Percentiles rank a stretch among this genome's conserved stretches.
These are phyloP conservation scores for Globisporangium paddicum DNA, from an alignment of 352 stramenopile species.

Conservation along the genomic window DNA sequence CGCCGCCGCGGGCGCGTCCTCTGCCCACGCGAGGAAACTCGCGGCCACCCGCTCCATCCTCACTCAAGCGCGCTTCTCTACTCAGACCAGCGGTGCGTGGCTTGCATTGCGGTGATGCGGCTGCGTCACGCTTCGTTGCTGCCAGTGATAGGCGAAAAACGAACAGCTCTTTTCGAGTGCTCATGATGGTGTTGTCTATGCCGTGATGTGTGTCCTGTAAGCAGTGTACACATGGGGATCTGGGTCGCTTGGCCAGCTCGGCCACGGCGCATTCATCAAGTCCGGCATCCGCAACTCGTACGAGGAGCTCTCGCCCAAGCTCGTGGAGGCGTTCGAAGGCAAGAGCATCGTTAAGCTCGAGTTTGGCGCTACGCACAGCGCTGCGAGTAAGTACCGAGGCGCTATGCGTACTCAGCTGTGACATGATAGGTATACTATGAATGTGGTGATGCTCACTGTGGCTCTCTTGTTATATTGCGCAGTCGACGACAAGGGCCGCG, in stretches of 20 bases:
- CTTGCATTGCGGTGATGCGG: neutral
- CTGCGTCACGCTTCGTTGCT: neutral
- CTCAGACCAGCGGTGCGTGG: constrained; percentile 59
- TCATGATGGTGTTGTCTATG: too few species aligned
- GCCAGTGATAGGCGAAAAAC: neutral
- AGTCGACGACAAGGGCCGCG: constrained; percentile 66
- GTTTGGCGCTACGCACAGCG: constrained; percentile 74
- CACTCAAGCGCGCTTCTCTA: constrained; percentile 31
- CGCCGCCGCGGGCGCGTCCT: constrained; percentile 9
- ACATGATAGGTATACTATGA: constrained; percentile 6
- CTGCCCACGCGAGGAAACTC: constrained; percentile 16
- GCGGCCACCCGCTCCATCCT: constrained; percentile 15
- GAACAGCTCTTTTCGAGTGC: constrained; percentile 3
- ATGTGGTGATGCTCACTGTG: constrained; percentile 1
- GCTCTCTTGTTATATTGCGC: neutral
- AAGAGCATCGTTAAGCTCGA: constrained; percentile 63
- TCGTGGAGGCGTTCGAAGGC: constrained; percentile 66
- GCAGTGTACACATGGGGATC: constrained; percentile 84
- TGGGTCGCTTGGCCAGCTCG: constrained; percentile 81
- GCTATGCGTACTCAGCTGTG: too few species aligned
- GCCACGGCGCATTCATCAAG: constrained; percentile 75
- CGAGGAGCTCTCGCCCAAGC: constrained; percentile 70
- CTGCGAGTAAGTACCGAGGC: constrained; percentile 67
- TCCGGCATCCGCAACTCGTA: constrained; percentile 83
- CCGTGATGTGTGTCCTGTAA: neutral